Evolutionary conservation across 2,329 filamentous ascomycete genomes (phyloP), one percentile per base, ranked within the genome.

Genomic region (Sphaerulina musiva): DNA sequence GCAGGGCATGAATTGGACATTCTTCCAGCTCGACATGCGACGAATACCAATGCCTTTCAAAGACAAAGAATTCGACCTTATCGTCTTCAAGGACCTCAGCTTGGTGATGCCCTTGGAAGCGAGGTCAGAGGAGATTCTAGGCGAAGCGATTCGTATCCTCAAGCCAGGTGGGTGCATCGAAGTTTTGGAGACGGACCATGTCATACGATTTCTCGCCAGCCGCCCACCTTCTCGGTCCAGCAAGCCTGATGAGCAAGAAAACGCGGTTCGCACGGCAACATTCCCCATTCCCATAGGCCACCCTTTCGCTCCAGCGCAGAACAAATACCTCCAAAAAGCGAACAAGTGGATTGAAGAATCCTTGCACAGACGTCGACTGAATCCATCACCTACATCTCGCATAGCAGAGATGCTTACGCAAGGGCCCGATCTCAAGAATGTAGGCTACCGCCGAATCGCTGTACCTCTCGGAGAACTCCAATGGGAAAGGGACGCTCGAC

Each of bases 181-280:
- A 68, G 78, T 95, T 12, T 96, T 91, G 91, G 91, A 95, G 60
- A 86, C 86, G 4, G 91, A 96, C 71, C 83, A 90, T 67, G 80
- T 85, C 10, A 82, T 95, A 59, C 86, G 91, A 62, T 91, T 90
- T 69, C 77, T 89, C 48, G 88, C 89, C 2, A 88, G 93, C 67
- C 82, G 87, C 1, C 83, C 84, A 2, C 79, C 79, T 11, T 75
- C 80, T 51, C 72, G 78, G 60, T 74, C 78, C 23, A 75, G 75
- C 55, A 78, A 82, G 14, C 78, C 82, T 39, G 80, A 83, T 46
- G 82, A 88, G 55, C 77, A 81, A 61, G 77, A 81, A 43, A 78
- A 80, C 36, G 86, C 85, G 1, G 77, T 84, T 47, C 77, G 79
- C 29, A 85, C 89, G 44, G 88, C 86, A 6, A 91, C 89, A 34